A percentile compares a stretch with the other conserved stretches of the same genome.
Conservation (phyloP, 768 basidiomycete species). For the Suillus cothurnatus region DNA sequence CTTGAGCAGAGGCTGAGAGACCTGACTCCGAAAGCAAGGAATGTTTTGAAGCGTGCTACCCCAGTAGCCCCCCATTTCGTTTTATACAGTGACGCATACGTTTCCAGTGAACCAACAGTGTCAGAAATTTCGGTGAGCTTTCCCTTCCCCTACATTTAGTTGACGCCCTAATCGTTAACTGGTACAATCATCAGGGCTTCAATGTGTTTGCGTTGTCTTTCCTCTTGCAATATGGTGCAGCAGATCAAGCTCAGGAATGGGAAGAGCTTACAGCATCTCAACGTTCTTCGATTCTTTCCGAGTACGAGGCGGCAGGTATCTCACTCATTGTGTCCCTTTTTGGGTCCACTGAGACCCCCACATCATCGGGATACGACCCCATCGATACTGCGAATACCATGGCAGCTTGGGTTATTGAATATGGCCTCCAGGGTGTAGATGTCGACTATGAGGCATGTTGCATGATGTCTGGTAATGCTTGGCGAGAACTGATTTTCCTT, state of each 20-base stretch:
- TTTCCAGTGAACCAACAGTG: slow-evolving; percentile 46
- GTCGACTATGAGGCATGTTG: slow-evolving; percentile 49
- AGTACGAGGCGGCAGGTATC: slow-evolving; percentile 58
- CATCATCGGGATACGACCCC: slow-evolving; percentile 42
- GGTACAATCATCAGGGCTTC: background rate
- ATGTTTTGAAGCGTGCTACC: slow-evolving; percentile 26
- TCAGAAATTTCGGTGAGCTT: slow-evolving; percentile 43
- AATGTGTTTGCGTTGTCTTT: slow-evolving; percentile 43
- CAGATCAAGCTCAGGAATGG: slow-evolving; percentile 51
- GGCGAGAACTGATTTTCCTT: slow-evolving; percentile 4
- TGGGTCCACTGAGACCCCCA: slow-evolving; percentile 46
- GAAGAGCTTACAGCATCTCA: slow-evolving; percentile 37
- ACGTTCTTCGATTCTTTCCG: slow-evolving; percentile 43
- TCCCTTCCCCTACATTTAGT: background rate
- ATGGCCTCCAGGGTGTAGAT: slow-evolving; percentile 54
- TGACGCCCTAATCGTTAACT: slow-evolving; percentile 2
- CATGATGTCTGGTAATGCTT: background rate
- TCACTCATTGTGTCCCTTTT: slow-evolving; percentile 60
- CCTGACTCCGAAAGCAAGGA: slow-evolving; percentile 25
- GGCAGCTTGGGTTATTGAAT: slow-evolving; percentile 48
- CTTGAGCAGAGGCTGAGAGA: slow-evolving; percentile 24
- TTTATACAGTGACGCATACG: slow-evolving; percentile 43
- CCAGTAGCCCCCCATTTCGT: slow-evolving; percentile 54
- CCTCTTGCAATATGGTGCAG: slow-evolving; percentile 42
- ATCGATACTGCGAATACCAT: slow-evolving; percentile 42